Percentiles rank a stretch among this genome's conserved stretches.
These are phyloP conservation scores for Mentha longifolia DNA, from an alignment of 257 asterid species.

Conservation along the genomic window DNA sequence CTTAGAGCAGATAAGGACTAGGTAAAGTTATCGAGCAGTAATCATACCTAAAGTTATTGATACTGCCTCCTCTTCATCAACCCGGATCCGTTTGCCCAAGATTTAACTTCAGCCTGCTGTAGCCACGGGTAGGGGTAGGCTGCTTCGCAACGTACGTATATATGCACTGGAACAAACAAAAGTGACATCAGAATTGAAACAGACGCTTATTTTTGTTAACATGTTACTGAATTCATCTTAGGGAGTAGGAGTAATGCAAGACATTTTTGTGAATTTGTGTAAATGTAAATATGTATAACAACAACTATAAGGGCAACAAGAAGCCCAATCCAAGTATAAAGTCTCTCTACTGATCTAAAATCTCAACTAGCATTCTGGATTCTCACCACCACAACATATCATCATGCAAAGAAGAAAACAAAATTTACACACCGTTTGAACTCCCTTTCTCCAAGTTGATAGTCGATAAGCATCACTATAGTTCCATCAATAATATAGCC, in stretches of 20 bases:
- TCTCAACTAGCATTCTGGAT: constrained; percentile 28
- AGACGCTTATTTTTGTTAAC: neutral
- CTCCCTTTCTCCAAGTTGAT: too few relatives aligned
- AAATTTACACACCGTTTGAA: constrained; percentile 37
- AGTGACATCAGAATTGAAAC: constrained; percentile 23
- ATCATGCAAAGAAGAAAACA: constrained; percentile 26
- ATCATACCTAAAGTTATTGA: too few relatives aligned
- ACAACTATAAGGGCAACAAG: neutral
- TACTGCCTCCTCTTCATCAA: too few relatives aligned
- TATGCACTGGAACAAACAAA: constrained; percentile 36
- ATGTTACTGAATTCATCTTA: neutral
- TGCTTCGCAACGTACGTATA: constrained; percentile 27
- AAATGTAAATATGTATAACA: constrained; percentile 20
- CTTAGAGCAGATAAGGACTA: too few relatives aligned
- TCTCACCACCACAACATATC: constrained; percentile 23
- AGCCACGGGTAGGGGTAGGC: constrained; percentile 15
- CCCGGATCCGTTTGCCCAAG: too few relatives aligned
- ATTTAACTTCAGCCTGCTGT: constrained; percentile 28
- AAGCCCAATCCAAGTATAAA: neutral
- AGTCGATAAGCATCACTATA: neutral
- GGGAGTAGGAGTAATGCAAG: neutral
- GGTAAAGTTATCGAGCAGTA: too few relatives aligned
- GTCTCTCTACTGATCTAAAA: constrained; percentile 25
- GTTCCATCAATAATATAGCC: constrained; percentile 10
- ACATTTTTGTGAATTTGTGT: neutral